These are phyloP conservation scores for Colletotrichum cordylinicola DNA, from an alignment of 2,329 filamentous ascomycete species.

Conservation along the genomic window DNA sequence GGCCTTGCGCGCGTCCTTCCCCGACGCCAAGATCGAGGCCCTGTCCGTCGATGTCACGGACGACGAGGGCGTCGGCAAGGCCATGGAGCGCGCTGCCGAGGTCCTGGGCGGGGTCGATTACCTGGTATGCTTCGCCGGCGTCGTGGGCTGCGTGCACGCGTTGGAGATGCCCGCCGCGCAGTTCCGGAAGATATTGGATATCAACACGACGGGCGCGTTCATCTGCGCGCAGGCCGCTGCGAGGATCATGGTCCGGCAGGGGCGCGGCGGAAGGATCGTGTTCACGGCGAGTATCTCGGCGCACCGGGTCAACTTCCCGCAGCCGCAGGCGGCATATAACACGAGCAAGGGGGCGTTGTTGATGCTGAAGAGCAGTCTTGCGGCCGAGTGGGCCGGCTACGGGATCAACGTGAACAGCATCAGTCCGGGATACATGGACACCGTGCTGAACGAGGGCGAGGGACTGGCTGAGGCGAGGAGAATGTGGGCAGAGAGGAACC, in stretches of 20 bases:
- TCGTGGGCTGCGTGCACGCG: slow-evolving; percentile 68
- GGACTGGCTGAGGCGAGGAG: slow-evolving; percentile 58
- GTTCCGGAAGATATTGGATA: slow-evolving; percentile 69
- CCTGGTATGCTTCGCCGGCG: slow-evolving; percentile 68
- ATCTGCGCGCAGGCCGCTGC: slow-evolving; percentile 70
- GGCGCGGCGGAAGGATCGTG: slow-evolving; percentile 65
- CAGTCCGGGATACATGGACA: slow-evolving; percentile 80
- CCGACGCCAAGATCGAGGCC: slow-evolving; percentile 53
- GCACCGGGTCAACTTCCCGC: slow-evolving; percentile 73
- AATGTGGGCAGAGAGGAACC: slow-evolving; percentile 65
- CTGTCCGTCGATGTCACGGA: slow-evolving; percentile 60
- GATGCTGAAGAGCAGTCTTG: slow-evolving; percentile 67
- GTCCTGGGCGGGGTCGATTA: slow-evolving; percentile 67
- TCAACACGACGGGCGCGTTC: slow-evolving; percentile 76
- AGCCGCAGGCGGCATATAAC: slow-evolving; percentile 77
- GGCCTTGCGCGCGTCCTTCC: slow-evolving; percentile 58
- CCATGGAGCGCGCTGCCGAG: slow-evolving; percentile 64
- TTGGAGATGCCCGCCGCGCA: slow-evolving; percentile 62
- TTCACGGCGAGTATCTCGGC: slow-evolving; percentile 73
- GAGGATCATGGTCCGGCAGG: slow-evolving; percentile 56
- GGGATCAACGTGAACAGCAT: slow-evolving; percentile 76
- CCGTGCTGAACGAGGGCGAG: slow-evolving; percentile 72
- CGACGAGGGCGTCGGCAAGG: slow-evolving; percentile 62
- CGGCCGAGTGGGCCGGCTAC: slow-evolving; percentile 74
- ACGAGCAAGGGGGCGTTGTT: slow-evolving; percentile 72